Evolutionary conservation across 2,329 filamentous ascomycete species (phyloP).

Genomic region (Nemania serpens): DNA sequence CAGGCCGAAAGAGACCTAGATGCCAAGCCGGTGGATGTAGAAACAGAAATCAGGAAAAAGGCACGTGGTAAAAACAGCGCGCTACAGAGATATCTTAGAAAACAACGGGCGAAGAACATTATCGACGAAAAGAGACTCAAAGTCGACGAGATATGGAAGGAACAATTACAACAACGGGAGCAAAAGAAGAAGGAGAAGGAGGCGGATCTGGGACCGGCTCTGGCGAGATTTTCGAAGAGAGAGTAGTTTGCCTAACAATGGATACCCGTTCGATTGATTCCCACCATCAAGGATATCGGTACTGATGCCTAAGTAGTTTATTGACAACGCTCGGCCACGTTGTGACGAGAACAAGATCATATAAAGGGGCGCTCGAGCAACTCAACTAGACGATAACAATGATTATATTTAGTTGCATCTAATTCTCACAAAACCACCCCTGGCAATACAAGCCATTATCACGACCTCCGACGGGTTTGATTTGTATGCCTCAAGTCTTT

Average conservation of each 20-base stretch:
- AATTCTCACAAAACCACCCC: not conserved
- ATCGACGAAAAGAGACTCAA: conserved; percentile 93
- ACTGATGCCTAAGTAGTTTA: not conserved
- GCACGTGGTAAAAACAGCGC: conserved; percentile 89
- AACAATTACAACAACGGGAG: conserved; percentile 66
- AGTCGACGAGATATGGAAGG: conserved; percentile 80
- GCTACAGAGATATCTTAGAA: conserved; percentile 84
- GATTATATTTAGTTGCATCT: not conserved
- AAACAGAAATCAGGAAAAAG: conserved; percentile 71
- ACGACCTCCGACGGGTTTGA: not conserved
- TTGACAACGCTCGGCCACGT: not conserved
- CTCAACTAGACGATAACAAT: not conserved
- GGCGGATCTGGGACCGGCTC: conserved; percentile 79
- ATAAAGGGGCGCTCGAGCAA: not conserved
- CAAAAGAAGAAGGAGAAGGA: conserved; percentile 66
- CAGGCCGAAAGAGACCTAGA: conserved; percentile 81
- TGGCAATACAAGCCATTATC: not conserved
- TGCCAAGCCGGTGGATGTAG: conserved; percentile 61
- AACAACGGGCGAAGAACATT: conserved; percentile 90
- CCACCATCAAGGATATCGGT: not conserved
- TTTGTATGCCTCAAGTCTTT: too few relatives aligned
- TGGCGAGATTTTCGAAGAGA: conserved; percentile 83
- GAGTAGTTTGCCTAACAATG: conserved; percentile 46
- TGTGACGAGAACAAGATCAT: not conserved
- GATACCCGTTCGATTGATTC: conserved; percentile 22